Percentiles rank a stretch among this genome's conserved stretches.
These are phyloP conservation scores for Papiliotrema fonsecae DNA, from an alignment of 1,284 basidiomycete species.

Conservation along the genomic window DNA sequence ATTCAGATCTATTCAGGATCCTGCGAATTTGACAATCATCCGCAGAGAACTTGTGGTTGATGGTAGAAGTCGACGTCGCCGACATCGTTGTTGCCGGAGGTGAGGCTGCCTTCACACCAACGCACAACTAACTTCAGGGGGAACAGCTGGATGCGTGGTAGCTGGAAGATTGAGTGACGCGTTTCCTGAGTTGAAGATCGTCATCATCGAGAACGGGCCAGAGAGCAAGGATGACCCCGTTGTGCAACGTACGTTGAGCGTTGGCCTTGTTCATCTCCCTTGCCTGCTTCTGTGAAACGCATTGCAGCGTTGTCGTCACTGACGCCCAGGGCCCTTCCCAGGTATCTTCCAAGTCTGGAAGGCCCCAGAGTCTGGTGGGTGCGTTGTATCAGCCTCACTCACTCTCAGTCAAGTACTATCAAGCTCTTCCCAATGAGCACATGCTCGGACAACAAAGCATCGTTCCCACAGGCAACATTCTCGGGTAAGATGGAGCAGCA, in stretches of 20 bases:
- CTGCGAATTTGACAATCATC: too few species aligned
- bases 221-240: slow-evolving; percentile 1
- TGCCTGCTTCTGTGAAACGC: not conserved
- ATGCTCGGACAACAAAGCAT: not conserved
- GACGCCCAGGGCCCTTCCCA: not conserved
- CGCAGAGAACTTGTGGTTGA: too few species aligned
- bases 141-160: not conserved
- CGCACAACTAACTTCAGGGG: not conserved
- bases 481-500: slow-evolving; percentile 2
- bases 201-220: slow-evolving; percentile 7
- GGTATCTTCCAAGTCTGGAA: slow-evolving; percentile 2
- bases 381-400: not conserved
- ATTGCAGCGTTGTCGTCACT: not conserved
- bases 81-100: slow-evolving; percentile 2
- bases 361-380: not conserved
- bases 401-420: slow-evolving; percentile 1
- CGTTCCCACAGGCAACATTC: slow-evolving; percentile 5
- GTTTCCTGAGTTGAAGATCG: slow-evolving; percentile 6
- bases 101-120: not conserved
- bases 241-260: not conserved
- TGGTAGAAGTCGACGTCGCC: too few species aligned
- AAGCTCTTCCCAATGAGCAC: not conserved
- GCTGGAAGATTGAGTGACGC: slow-evolving; percentile 2
- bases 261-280: not conserved
- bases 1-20: too few species aligned